These are phyloP conservation scores for Lactifluus piperatus DNA, from an alignment of 768 basidiomycete species.

Conservation along the genomic window DNA sequence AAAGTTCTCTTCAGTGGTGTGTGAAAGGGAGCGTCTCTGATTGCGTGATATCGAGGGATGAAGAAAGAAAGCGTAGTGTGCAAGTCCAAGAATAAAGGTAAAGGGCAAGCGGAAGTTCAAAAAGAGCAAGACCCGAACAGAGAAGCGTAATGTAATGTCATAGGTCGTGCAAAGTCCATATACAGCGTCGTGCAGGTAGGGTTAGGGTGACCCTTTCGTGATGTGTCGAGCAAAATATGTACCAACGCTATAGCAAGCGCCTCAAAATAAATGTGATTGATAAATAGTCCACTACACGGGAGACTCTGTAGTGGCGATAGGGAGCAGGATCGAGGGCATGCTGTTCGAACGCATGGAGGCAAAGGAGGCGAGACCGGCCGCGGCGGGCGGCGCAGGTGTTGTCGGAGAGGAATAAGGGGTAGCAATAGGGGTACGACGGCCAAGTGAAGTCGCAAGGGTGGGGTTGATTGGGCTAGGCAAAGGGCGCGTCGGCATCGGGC, in stretches of 20 bases:
- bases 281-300: slow-evolving; percentile 7
- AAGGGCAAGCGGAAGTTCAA: neutral
- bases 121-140: neutral
- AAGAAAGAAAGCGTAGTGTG: neutral
- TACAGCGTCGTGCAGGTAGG: slow-evolving; percentile 5
- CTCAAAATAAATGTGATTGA: slow-evolving; percentile 16
- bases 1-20: neutral
- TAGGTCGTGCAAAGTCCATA: slow-evolving; percentile 10
- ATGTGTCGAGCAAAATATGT: slow-evolving; percentile 1
- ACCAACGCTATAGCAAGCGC: neutral
- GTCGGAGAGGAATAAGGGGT: slow-evolving; percentile 21
- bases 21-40: neutral
- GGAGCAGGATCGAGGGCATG: slow-evolving; percentile 17
- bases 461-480: slow-evolving; percentile 12
- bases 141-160: slow-evolving; percentile 3
- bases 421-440: slow-evolving; percentile 17
- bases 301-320: neutral
- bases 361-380: neutral
- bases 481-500: slow-evolving; percentile 11
- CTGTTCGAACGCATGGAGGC: slow-evolving; percentile 19
- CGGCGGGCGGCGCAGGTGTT: slow-evolving; percentile 10
- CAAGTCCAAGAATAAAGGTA: neutral
- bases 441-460: slow-evolving; percentile 7
- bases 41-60: slow-evolving; percentile 5
- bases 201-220: slow-evolving; percentile 7